A percentile compares a stretch with the other conserved stretches of the same genome.
Evolutionary conservation across 2,329 filamentous ascomycete genomes (phyloP).

Genomic region (Pseudogymnoascus pannorum): DNA sequence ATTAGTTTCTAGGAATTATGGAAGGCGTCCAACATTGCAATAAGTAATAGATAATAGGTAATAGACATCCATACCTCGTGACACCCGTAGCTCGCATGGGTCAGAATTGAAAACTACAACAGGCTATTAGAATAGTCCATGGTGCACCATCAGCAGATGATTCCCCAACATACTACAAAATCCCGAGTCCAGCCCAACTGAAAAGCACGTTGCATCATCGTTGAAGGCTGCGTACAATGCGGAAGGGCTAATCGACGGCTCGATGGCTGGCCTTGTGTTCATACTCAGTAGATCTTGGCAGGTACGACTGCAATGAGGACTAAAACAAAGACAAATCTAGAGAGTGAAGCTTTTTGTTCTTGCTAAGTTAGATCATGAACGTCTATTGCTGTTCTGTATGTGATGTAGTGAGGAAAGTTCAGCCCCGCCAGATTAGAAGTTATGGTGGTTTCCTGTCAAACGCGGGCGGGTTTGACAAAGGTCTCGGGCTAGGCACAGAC

Average conservation of each 20-base stretch:
- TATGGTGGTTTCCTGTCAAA: not conserved
- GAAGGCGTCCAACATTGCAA: not conserved
- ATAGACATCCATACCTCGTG: constrained; percentile 39
- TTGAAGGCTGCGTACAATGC: constrained; percentile 85
- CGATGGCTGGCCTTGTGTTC: constrained; percentile 84
- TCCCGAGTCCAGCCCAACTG: constrained; percentile 77
- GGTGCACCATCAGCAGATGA: constrained; percentile 9
- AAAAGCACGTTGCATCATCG: constrained; percentile 74
- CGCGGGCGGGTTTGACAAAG: not conserved
- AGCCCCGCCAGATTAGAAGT: not conserved
- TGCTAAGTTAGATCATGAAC: not conserved
- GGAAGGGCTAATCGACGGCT: constrained; percentile 63
- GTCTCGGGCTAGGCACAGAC: not conserved
- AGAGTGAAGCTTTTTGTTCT: not conserved
- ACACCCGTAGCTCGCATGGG: constrained; percentile 61
- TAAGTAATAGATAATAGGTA: not conserved
- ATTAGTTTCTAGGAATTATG: not conserved
- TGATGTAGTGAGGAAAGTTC: not conserved
- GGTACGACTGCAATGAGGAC: not conserved
- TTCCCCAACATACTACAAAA: constrained; percentile 60
- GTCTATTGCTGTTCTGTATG: not conserved
- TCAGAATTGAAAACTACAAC: constrained; percentile 62
- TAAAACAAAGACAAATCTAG: constrained; percentile 3
- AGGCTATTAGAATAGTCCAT: constrained; percentile 21
- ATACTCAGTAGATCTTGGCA: constrained; percentile 41